A percentile compares a stretch with the other conserved stretches of the same genome.
Evolutionary conservation across 2,329 filamentous ascomycete genomes (phyloP).

Genomic region (Diaporthe ampelina): DNA sequence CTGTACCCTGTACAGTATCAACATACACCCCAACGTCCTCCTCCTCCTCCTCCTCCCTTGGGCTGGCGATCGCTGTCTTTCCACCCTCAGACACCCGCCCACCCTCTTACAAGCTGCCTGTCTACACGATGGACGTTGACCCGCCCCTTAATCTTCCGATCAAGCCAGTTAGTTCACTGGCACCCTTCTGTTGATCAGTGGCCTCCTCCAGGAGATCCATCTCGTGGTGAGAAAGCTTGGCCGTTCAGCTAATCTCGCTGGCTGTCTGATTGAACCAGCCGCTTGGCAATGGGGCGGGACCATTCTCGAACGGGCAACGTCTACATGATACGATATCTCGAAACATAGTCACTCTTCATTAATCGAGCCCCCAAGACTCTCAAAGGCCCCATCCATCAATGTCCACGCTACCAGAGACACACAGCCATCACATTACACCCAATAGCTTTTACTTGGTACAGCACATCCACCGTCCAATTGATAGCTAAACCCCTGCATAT

Average conservation of each 20-base stretch:
- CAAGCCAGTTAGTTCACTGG: neutral
- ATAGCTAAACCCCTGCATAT: neutral
- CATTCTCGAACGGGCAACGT: slow-evolving; percentile 4
- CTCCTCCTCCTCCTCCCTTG: neutral
- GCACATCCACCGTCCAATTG: neutral
- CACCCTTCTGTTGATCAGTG: slow-evolving; percentile 22
- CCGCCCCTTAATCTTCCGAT: slow-evolving; percentile 26
- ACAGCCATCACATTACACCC: neutral
- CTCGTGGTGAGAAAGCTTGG: slow-evolving; percentile 34
- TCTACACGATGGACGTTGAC: neutral
- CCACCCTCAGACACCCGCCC: neutral
- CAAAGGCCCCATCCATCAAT: neutral
- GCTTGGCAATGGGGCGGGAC: neutral
- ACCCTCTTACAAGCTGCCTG: neutral
- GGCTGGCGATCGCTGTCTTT: slow-evolving; percentile 20
- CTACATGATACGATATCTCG: neutral
- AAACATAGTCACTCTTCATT: slow-evolving; percentile 19
- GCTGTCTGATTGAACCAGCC: slow-evolving; percentile 21
- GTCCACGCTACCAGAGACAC: neutral
- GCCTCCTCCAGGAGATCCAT: slow-evolving; percentile 14
- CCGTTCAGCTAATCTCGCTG: neutral
- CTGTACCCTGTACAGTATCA: neutral
- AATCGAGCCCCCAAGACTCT: neutral
- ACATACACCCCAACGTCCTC: too few relatives aligned
- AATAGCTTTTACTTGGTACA: neutral